phyloP scores from a whole-genome alignment of 306 rosid genomes.

The Trichosanthes truncata region DNA sequence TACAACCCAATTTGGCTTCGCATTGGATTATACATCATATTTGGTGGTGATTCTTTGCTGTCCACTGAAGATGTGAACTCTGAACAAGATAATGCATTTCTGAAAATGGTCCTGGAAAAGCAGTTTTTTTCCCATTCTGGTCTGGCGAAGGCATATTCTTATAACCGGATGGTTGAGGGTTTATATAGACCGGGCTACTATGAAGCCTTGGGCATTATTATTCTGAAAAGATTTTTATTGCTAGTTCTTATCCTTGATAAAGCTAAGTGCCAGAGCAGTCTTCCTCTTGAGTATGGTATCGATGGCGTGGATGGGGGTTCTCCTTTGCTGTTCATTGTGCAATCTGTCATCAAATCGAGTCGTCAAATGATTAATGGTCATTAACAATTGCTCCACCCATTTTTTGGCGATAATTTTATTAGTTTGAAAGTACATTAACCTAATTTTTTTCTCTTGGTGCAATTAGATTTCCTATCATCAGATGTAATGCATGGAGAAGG shows the following conservation, averaged over 20 bases:
- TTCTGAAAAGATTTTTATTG: constrained; percentile 65
- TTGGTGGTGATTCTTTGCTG: constrained; percentile 78
- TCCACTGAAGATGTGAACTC: constrained; percentile 34
- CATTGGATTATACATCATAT: constrained; percentile 61
- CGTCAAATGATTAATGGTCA: constrained; percentile 60
- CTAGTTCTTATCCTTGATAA: constrained; percentile 77
- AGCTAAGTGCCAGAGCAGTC: constrained; percentile 71
- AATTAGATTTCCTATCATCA: constrained; percentile 69
- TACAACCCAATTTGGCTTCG: constrained; percentile 76
- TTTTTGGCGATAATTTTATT: constrained; percentile 6
- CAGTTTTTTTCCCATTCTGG: constrained; percentile 59
- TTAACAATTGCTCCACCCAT: background rate
- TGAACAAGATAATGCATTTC: constrained; percentile 51
- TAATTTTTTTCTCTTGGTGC: constrained; percentile 30
- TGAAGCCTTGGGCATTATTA: constrained; percentile 69
- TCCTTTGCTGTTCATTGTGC: constrained; percentile 58
- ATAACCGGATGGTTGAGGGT: constrained; percentile 90
- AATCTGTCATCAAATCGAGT: constrained; percentile 60
- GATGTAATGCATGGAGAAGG: constrained; percentile 96
- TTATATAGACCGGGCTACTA: constrained; percentile 85
- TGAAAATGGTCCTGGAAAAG: constrained; percentile 69
- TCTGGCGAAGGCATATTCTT: constrained; percentile 60
- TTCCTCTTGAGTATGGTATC: constrained; percentile 72
- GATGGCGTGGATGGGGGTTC: constrained; percentile 98
- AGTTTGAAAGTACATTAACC: constrained; percentile 1